These are phyloP conservation scores for Neocucurbitaria cava DNA, from an alignment of 2,329 filamentous ascomycete species.

Conservation along the genomic window DNA sequence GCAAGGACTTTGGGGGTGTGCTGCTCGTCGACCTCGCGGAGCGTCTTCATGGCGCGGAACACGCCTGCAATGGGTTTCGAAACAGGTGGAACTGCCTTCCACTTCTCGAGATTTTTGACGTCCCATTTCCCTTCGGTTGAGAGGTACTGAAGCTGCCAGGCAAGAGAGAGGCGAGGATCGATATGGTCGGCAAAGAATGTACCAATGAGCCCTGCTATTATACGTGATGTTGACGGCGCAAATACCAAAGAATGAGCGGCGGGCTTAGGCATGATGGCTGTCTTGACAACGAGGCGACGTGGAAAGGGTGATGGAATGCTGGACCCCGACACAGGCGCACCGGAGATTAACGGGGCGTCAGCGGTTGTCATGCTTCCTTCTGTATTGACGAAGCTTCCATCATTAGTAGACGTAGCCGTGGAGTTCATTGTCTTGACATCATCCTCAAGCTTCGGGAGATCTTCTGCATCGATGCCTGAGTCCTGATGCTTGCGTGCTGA, in stretches of 20 bases:
- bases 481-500: conserved; percentile 43
- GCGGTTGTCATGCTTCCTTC: conserved; percentile 27
- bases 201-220: conserved; percentile 80
- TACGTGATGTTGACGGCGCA: conserved; percentile 75
- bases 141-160: conserved; percentile 90
- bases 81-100: conserved; percentile 80
- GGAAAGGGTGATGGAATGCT: conserved; percentile 30
- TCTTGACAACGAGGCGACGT: conserved; percentile 64
- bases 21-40: conserved; percentile 83
- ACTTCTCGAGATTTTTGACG: conserved; percentile 93
- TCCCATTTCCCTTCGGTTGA: conserved; percentile 96
- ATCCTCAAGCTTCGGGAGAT: conserved; percentile 31
- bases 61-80: conserved; percentile 78
- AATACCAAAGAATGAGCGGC: conserved; percentile 87
- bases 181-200: conserved; percentile 79
- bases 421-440: conserved; percentile 22
- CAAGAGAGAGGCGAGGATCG: conserved; percentile 78
- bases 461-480: conserved; percentile 40
- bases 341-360: conserved; percentile 12
- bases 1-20: conserved; percentile 81
- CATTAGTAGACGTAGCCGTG: conserved; percentile 22
- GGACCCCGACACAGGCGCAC: conserved; percentile 4
- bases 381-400: conserved; percentile 21
- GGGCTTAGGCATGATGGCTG: conserved; percentile 74
- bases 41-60: conserved; percentile 91